A percentile compares a stretch with the other conserved stretches of the same genome.
These are phyloP conservation scores for Barbarea vulgaris DNA, from an alignment of 345 rosid species.

Conservation along the genomic window DNA sequence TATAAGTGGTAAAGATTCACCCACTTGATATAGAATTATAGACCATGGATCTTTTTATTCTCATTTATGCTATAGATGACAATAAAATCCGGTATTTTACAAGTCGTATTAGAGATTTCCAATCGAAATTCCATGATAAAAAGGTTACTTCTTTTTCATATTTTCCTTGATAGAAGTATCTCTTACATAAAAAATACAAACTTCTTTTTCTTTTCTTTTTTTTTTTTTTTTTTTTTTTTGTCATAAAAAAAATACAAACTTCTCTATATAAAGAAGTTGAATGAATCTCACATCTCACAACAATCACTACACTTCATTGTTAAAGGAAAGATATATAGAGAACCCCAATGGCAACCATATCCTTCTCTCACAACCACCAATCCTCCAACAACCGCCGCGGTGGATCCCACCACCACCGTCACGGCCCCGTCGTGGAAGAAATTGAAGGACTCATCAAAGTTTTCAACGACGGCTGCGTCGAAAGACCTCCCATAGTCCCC, in stretches of 20 bases:
- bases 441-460: constrained; percentile 70
- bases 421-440: constrained; percentile 56
- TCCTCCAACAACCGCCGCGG: constrained; percentile 34
- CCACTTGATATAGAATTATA: constrained; percentile 22
- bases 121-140: neutral
- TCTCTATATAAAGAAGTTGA: constrained; percentile 35
- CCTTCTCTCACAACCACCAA: constrained; percentile 43
- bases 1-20: constrained; percentile 29
- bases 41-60: constrained; percentile 24
- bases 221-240: no score
- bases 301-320: constrained; percentile 15
- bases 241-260: no score
- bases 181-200: no score
- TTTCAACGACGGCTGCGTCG: constrained; percentile 63
- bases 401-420: constrained; percentile 43
- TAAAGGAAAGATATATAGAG: neutral
- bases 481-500: constrained; percentile 63
- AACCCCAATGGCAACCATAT: constrained; percentile 51
- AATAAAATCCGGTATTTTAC: neutral
- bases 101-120: neutral
- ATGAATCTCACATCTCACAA: constrained; percentile 27
- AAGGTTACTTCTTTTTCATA: neutral
- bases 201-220: no score
- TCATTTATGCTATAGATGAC: neutral
- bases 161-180: neutral